Base-by-base conservation (phyloP, 192 early-diverging fungal species). In the Mycoemilia scoparia region DNA sequence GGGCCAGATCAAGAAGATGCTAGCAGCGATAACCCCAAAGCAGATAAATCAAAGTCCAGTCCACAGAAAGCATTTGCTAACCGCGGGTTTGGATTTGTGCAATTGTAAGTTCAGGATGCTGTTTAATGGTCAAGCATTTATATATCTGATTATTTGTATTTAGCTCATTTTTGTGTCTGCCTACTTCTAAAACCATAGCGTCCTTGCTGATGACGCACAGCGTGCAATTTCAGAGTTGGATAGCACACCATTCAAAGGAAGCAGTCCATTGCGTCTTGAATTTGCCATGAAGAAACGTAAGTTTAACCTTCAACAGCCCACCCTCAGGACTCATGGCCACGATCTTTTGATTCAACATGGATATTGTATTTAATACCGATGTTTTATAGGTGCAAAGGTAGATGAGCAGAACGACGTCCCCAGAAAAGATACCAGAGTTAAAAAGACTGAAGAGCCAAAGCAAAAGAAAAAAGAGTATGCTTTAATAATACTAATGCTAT, bases 1-100 rank as follows among this genome's bases (percentile, higher is more conserved):
- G 34, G 21, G 21, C 21, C 10, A 12, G 12, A 33, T 5, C 17
- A 19, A 7, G 37, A n/a, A 4, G 37, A 38, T 21, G 16, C 4
- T 36, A 16, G 5, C 34, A 4, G 24, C 14, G 23, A 28, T 28
- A 28, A 28, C 27, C 9, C 9, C 24, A 26, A 4, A 28, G 4
- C 34, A 45, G 22, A 21, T 20, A 17, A 22, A 34, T 2, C 45
- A 52, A 21, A 38, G 32, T 2, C 40, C 35, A 3, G 36, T 7
- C 20, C 33, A 11, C 1, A 25, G 9, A 2, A 57, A 57, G 34
- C 41, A 16, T 29, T 37, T 13, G 43, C 26, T 28, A 87, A 87
- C 54, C 79, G 71, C 28, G 91, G 91, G 5, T 93, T 72, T 57
- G 91, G 91, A 11, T 96, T 83, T 56, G 89, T 96, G 4, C 75